Base-by-base conservation (phyloP, 192 early-diverging fungal genomes). In the Nowakowskiella sp. region DNA sequence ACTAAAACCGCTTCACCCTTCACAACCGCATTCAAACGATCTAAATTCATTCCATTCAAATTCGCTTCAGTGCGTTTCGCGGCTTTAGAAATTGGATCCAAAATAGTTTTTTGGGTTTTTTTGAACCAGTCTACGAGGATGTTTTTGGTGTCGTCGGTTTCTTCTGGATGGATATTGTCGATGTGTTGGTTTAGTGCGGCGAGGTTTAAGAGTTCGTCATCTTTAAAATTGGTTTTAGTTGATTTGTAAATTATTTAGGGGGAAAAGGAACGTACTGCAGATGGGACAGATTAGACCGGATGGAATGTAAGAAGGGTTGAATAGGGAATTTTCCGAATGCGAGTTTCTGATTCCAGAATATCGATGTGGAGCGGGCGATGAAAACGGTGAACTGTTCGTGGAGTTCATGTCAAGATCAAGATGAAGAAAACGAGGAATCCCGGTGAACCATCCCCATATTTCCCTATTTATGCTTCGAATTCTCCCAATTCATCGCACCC, bases 121-220 rank as follows among this genome's bases (percentile, higher is more conserved):
- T 55, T 53, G 30, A 73, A 73, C 65, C 65, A 73, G n/a, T 56
- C 55, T 13, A 70, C 16, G 28, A 73, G 33, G 7, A 43, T 53
- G 31, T 69, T 57, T n/a, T 62, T 60, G 7, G 63, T 60, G 36
- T 39, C 36, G 42, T 69, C 66, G 24, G 55, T 47, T 22, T 62
- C 53, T 7, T 66, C 65, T 4, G 34, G 24, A 51, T 73, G 71
- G 4, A 23, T 47, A 22, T 65, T 60, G 49, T 73, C 71, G 9
- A 73, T 43, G 42, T 73, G 71, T 23, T 61, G 65, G 44, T 73
- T 73, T 5, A 73, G 66, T 44, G 68, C 62, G 21, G 54, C 44
- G 4, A 73, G 59, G 39, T 47, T 60, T 7, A 60, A 28, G 42
- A 62, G 57, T 9, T 32, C 53, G n/a, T 65, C 54, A 28, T 51